Base-by-base conservation (phyloP, 805 yeast species). In the Limtongia smithiae region DNA sequence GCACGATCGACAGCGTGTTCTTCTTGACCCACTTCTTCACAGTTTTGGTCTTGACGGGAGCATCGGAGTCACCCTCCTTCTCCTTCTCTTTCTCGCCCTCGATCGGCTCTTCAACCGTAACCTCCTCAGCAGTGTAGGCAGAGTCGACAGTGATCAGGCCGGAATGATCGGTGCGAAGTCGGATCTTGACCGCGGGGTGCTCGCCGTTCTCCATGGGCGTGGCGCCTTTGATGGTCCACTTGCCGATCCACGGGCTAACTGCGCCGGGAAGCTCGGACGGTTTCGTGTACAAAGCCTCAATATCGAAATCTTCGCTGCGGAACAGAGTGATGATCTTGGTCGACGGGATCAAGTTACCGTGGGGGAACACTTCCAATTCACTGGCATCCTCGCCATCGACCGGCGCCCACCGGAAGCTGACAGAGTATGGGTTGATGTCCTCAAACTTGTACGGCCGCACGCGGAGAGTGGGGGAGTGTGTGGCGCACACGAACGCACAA, bases 391-490 rank as follows among this genome's bases (percentile, higher is more conserved):
- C 97, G 71, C 87, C 97, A 51, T 80, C 90, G 70, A 86, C 86
- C 68, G 90, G 80, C 68, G 83, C 95, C 97, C 98, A 94, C 72
- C 72, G 79, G 81, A 88, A 93, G 35, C 97, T 84, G 59, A 93
- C 96, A 25, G 96, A 82, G 81, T 80, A 80, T 65, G 82, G 84
- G 81, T 90, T 91, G 69, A 82, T 74, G 71, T 93, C 99, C 76
- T 91, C 96, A 68, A 90, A 93, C 75, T 91, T 91, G 84, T 93
- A 93, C 61, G 96, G 96, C 74, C 97, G 85, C 46, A 93, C 98
- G 76, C 98, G 86, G 65, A 93, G 81, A 59, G 97, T 90, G 72
- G 98, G 98, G 31, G 97, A 91, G 78, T 90, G 97, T 75, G 89
- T 86, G 61, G 98, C 99, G 72, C 98, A 93, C 66, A 93, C 85